Percentiles rank a stretch among this genome's conserved stretches.
Conservation (phyloP, 441 rosid species). For the Arabidopsis lyrata region DNA sequence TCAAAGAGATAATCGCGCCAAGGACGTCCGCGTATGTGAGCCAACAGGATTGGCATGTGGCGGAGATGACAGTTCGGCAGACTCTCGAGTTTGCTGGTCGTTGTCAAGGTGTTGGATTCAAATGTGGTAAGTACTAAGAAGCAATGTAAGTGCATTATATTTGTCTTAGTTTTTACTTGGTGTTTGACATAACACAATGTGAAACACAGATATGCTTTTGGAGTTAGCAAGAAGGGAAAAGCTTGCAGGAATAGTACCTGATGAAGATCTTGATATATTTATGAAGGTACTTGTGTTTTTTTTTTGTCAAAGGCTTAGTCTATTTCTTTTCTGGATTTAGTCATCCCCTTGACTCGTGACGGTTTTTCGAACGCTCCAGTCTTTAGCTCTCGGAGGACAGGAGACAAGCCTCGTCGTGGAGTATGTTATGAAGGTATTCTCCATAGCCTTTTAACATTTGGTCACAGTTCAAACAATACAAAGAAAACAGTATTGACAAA, state of each 20-base stretch:
- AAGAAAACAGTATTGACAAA: neutral
- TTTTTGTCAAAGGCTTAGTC: constrained; percentile 14
- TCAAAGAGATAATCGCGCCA: constrained; percentile 86
- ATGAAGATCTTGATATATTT: constrained; percentile 98
- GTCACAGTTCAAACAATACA: neutral
- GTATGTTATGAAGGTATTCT: constrained; percentile 93
- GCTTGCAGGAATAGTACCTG: constrained; percentile 90
- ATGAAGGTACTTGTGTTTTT: constrained; percentile 75
- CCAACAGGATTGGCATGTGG: constrained; percentile 94
- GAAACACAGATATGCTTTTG: constrained; percentile 87
- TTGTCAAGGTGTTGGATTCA: constrained; percentile 98
- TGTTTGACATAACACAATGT: constrained; percentile 41
- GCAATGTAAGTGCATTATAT: constrained; percentile 6
- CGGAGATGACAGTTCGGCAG: constrained; percentile 97
- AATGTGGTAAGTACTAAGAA: constrained; percentile 69
- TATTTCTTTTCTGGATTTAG: neutral
- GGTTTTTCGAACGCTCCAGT: constrained; percentile 51
- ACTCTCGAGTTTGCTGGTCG: constrained; percentile 89
- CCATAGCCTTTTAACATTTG: constrained; percentile 21
- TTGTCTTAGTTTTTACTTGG: constrained; percentile 9
- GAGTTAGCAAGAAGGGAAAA: constrained; percentile 98
- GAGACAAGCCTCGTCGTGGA: constrained; percentile 88
- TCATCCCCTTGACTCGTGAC: constrained; percentile 34
- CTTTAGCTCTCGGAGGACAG: constrained; percentile 88
- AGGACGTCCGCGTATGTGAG: constrained; percentile 97